These are phyloP conservation scores for Coemansia sp. DNA, from an alignment of 192 early-diverging fungal genomes.

Conservation along the genomic window DNA sequence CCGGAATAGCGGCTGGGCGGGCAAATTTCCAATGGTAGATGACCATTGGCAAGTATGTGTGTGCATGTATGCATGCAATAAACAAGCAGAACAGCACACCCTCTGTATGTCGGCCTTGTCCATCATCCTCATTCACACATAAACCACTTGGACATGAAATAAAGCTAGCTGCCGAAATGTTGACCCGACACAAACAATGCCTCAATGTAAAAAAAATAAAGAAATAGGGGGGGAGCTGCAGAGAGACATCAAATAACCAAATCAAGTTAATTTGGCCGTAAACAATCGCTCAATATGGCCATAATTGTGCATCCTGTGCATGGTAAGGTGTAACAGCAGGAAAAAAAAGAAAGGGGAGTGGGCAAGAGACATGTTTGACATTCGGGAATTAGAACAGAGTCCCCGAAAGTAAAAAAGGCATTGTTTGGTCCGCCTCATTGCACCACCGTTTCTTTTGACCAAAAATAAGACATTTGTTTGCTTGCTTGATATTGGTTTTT, in stretches of 20 bases:
- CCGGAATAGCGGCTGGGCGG: background rate
- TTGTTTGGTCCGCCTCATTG: slow-evolving; percentile 3
- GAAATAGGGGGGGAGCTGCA: background rate
- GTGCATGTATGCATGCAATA: background rate
- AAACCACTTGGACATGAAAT: background rate
- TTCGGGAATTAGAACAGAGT: slow-evolving; percentile 1
- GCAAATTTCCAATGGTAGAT: background rate
- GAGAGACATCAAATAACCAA: background rate
- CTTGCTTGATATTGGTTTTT: no score
- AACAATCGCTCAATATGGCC: background rate
- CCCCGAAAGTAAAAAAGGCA: background rate
- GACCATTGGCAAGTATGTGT: background rate
- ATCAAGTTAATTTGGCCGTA: background rate
- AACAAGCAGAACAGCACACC: background rate
- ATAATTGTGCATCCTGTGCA: background rate
- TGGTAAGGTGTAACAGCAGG: slow-evolving; percentile 3
- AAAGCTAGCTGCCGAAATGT: background rate
- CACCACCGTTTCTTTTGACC: slow-evolving; percentile 4
- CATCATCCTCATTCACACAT: background rate
- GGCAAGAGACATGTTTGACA: background rate
- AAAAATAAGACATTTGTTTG: background rate
- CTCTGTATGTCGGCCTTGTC: background rate
- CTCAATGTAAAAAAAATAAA: background rate
- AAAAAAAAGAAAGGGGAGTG: background rate
- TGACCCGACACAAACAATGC: background rate